Evolutionary conservation across 768 basidiomycete species (phyloP), one percentile per base, ranked within the genome.

Genomic region (Trametopsis cervina): DNA sequence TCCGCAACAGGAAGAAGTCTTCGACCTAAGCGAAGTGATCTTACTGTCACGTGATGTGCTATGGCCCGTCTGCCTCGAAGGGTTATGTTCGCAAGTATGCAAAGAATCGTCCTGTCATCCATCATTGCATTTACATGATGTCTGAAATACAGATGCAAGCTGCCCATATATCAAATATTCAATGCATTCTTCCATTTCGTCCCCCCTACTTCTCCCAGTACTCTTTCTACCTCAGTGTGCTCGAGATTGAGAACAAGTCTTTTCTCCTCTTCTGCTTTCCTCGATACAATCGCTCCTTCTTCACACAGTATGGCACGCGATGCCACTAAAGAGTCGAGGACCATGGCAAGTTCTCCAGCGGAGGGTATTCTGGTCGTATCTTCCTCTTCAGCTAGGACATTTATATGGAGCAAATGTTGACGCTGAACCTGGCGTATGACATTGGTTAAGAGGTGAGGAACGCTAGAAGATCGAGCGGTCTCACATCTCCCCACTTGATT

Each of bases 231-330:
- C 55, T 96, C 93, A 0, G 70, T 71, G 52, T 83, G 79, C 62
- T 95, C 93, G 52, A 95, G 60, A 58, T 90, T 91, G n/a, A 94
- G 67, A 50, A 90, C 66, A 0, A 95, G 71, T 56, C 80, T 77
- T 51, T 86, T 70, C 47, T 93, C 89, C 5, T 71, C 75, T 38
- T 75, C 73, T 0, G 69, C 63, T 57, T 85, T 89, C 36, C 81
- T 69, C 40, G 69, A 56, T 1, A 72, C 69, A 2, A 69, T 68
- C 12, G 72, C 66, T 0, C 78, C 80, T 27, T 83, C 80, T 54
- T 92, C 88, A 42, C 84, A 70, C 1, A 89, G 66, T 51, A 95
- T 65, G 22, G 89, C 89, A 21, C 83, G 82, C 5, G 89, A 82
- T 0, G 89, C 81, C 1, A 83, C 70, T 39, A 96, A 68, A 0